Evolutionary conservation across 2,329 filamentous ascomycete species (phyloP).

Genomic region (Fusarium goolgardi): DNA sequence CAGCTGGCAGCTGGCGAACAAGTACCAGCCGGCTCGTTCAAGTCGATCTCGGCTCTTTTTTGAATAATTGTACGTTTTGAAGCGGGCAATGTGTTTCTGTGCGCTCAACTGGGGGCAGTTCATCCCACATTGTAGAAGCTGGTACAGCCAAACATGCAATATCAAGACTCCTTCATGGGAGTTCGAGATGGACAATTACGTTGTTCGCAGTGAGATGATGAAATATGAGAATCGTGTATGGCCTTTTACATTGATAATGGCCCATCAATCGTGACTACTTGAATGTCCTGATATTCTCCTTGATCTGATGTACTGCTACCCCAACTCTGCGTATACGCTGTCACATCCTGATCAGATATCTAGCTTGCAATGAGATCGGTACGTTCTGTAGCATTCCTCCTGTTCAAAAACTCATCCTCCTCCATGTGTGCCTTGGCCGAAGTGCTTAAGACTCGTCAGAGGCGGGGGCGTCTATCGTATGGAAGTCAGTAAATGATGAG

Average conservation of each 20-base stretch:
- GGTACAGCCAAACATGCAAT: background rate
- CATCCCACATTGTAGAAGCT: no score
- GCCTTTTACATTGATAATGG: background rate
- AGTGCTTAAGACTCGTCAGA: slow-evolving; percentile 29
- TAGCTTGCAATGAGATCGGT: slow-evolving; percentile 26
- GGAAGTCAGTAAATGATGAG: slow-evolving; percentile 1
- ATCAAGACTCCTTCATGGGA: background rate
- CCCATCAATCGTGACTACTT: slow-evolving; percentile 1
- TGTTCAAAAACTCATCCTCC: background rate
- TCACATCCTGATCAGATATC: slow-evolving; percentile 35
- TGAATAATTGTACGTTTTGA: no score
- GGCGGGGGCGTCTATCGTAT: slow-evolving; percentile 27
- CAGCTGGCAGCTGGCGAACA: background rate
- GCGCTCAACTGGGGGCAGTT: background rate
- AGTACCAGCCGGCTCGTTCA: background rate
- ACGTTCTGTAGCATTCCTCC: background rate
- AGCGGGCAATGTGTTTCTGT: background rate
- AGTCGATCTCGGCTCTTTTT: fast-evolving
- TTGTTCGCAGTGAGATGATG: no score
- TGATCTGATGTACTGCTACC: slow-evolving; percentile 22
- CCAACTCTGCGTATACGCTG: slow-evolving; percentile 17
- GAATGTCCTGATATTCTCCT: slow-evolving; percentile 12
- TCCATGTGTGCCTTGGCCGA: background rate
- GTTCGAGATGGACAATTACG: background rate
- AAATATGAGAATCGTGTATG: background rate